A percentile compares a stretch with the other conserved stretches of the same genome.
Conservation (phyloP, 2,329 filamentous ascomycete genomes). For the Hypomyces perniciosus region DNA sequence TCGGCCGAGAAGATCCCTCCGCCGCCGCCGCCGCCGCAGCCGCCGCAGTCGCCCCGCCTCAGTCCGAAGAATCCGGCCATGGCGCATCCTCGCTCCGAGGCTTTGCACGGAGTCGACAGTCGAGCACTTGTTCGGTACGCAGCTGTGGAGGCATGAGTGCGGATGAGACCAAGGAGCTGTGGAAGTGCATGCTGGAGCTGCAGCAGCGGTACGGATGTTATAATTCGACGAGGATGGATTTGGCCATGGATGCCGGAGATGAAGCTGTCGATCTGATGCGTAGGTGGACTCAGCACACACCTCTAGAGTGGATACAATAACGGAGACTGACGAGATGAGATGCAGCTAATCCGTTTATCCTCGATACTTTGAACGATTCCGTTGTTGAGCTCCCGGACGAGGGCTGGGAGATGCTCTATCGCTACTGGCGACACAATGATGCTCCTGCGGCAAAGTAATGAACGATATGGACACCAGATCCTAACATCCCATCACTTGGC, state of each 20-base stretch:
- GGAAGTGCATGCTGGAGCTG: slow-evolving; percentile 44
- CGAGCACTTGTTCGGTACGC: slow-evolving; percentile 24
- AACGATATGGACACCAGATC: too few relatives aligned
- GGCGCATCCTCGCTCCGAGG: slow-evolving; percentile 4
- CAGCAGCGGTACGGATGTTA: slow-evolving; percentile 44
- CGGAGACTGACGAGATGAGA: neutral
- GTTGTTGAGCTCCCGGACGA: slow-evolving; percentile 32
- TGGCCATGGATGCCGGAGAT: slow-evolving; percentile 38
- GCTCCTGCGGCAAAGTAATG: neutral
- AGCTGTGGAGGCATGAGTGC: slow-evolving; percentile 28
- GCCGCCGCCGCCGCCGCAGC: slow-evolving; percentile 2
- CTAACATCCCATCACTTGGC: neutral
- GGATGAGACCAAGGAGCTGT: slow-evolving; percentile 37
- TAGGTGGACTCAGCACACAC: slow-evolving; percentile 24
- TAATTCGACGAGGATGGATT: slow-evolving; percentile 42
- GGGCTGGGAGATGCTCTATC: slow-evolving; percentile 30
- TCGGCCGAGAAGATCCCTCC: neutral
- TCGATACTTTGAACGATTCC: slow-evolving; percentile 34
- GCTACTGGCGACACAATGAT: slow-evolving; percentile 20
- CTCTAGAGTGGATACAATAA: neutral
- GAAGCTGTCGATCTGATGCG: slow-evolving; percentile 37
- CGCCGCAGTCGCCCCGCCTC: neutral
- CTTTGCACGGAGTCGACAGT: slow-evolving; percentile 18
- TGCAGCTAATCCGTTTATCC: slow-evolving; percentile 35
- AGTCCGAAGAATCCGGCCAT: neutral